A percentile compares a stretch with the other conserved stretches of the same genome.
These are phyloP conservation scores for Massarina eburnea DNA, from an alignment of 2,329 filamentous ascomycete genomes.

Conservation along the genomic window DNA sequence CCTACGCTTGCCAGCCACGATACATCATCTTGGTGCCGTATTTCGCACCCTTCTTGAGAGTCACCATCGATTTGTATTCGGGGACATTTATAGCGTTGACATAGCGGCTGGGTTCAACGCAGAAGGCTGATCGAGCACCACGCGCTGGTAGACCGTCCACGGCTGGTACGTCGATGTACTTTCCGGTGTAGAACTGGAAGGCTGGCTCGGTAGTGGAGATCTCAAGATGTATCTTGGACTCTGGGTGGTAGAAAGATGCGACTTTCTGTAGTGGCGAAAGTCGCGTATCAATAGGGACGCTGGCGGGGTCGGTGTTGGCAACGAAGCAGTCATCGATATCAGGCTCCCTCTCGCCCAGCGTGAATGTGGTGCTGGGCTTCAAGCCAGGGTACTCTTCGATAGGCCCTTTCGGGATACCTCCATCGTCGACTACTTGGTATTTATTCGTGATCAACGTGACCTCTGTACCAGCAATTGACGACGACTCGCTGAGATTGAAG, in stretches of 20 bases:
- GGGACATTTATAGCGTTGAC: conserved; percentile 85
- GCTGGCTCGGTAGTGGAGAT: conserved; percentile 90
- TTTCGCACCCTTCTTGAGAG: conserved; percentile 80
- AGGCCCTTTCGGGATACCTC: conserved; percentile 71
- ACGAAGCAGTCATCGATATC: conserved; percentile 92
- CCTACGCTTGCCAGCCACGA: conserved; percentile 70
- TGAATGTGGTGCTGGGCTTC: conserved; percentile 67
- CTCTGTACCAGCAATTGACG: conserved; percentile 64
- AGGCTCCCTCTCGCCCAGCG: conserved; percentile 69
- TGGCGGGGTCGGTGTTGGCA: conserved; percentile 63
- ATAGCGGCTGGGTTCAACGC: conserved; percentile 87
- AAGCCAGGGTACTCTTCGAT: conserved; percentile 68
- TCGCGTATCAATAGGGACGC: conserved; percentile 55
- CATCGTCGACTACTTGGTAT: conserved; percentile 73
- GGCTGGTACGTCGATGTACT: conserved; percentile 75
- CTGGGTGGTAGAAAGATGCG: conserved; percentile 72
- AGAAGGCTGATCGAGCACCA: conserved; percentile 74
- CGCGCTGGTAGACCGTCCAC: conserved; percentile 62
- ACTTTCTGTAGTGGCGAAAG: conserved; percentile 64
- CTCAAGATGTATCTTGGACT: conserved; percentile 77
- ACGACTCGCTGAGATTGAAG: conserved; percentile 65
- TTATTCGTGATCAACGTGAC: conserved; percentile 60
- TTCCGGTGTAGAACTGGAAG: conserved; percentile 96
- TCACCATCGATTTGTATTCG: conserved; percentile 75
- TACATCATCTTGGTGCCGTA: conserved; percentile 85